Percentiles rank a stretch among this genome's conserved stretches.
phyloP scores from a whole-genome alignment of 75 land plant species.

The Pinus albicaulis region DNA sequence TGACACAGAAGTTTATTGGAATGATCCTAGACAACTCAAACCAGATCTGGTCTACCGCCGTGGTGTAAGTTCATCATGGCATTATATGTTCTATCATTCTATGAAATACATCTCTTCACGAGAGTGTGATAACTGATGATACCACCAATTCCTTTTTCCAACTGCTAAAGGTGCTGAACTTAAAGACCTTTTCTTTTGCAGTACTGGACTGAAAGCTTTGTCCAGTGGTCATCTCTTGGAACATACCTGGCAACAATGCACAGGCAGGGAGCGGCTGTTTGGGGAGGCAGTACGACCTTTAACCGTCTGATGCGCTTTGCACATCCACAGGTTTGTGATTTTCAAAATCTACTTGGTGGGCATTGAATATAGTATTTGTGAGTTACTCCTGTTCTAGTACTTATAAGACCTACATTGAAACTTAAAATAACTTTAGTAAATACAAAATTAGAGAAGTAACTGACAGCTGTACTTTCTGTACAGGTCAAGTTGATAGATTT shows the following conservation, averaged over 20 bases:
- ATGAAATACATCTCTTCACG: too few relatives aligned
- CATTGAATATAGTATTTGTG: not conserved
- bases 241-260: slow-evolving; percentile 93
- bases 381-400: not conserved
- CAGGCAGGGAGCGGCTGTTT: slow-evolving; percentile 90
- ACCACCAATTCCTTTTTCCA: too few relatives aligned
- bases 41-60: slow-evolving; percentile 81
- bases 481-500: slow-evolving; percentile 93
- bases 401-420: too few relatives aligned
- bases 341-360: not conserved
- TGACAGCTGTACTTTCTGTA: not conserved
- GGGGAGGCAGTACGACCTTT: slow-evolving; percentile 84
- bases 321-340: slow-evolving; percentile 69
- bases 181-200: slow-evolving; percentile 20
- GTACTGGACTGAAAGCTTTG: slow-evolving; percentile 94
- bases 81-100: not conserved
- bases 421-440: too few relatives aligned
- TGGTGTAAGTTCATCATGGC: slow-evolving; percentile 43
- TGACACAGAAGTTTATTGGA: slow-evolving; percentile 91
- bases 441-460: too few relatives aligned
- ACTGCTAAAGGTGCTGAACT: too few relatives aligned
- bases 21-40: slow-evolving; percentile 74
- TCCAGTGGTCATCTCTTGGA: slow-evolving; percentile 95
- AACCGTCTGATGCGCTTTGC: slow-evolving; percentile 82
- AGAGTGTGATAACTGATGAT: too few relatives aligned